Evolutionary conservation across 2,329 filamentous ascomycete species (phyloP), one percentile per base, ranked within the genome.

Genomic region (Dryadomyces sulphureus): DNA sequence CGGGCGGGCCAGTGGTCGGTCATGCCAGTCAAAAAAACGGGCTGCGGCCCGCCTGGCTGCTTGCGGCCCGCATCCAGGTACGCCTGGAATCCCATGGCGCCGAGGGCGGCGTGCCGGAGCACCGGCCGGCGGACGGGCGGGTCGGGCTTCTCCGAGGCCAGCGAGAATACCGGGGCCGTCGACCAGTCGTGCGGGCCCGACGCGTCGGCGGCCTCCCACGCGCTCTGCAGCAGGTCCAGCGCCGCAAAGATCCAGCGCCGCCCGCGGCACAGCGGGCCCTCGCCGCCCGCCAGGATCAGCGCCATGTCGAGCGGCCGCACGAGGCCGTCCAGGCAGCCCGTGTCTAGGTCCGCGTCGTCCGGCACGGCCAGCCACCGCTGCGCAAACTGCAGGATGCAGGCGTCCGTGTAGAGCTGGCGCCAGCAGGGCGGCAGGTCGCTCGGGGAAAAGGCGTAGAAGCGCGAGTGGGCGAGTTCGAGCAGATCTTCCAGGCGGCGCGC

Each of bases 1-100:
- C 82, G 62, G 0, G 90, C 89, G 0, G 89, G 87, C 90, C 90
- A 96, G 52, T 77, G 63, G 0, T 70, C 60, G 2, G 84, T 69
- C 1, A 80, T 65, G 44, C 73, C 71, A 0, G 73, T 75, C 38
- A 96, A 79, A 9, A 95, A 68, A 4, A 93, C 53, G 0, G 90
- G 87, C 46, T 64, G 58, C 0, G 72, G 32, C 11, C 12, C 7
- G 32, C 16, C 9, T 36, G 16, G 6, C 32, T 1, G 38, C 19
- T 20, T 7, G 5, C 5, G 16, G 12, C 45, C 39, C 4, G 64
- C 56, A 20, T 67, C 65, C 59, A 87, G 71, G 57, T 83, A 74
- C 1, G 62, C 57, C 49, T 84, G 73, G 56, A 89, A 86, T 0
- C 59, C 57, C 34, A 72, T 68, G 46, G 85, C 69, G 1, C 71